Conservation (phyloP, 1,284 basidiomycete genomes). For the Pulveroboletus ridleyi region DNA sequence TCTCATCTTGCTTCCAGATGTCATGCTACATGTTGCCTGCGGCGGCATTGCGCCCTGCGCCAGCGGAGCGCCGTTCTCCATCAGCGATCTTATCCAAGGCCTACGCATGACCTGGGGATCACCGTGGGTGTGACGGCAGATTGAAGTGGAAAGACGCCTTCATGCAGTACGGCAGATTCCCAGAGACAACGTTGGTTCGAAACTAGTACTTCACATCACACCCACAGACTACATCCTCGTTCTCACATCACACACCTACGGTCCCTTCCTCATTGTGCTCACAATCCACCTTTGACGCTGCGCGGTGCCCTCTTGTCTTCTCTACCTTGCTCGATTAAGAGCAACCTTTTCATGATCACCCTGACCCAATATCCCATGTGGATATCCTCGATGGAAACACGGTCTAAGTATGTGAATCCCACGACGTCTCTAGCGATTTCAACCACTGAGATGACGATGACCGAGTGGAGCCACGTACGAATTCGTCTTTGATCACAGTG, state of each 20-base stretch:
- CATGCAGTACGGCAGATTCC: no score
- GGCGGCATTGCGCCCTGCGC: no score
- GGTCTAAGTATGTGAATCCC: slow-evolving; percentile 16
- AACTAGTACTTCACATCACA: neutral
- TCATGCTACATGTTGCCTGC: no score
- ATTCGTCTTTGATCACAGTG: slow-evolving; percentile 6
- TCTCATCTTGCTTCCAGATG: neutral
- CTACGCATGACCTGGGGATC: neutral
- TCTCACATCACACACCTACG: neutral
- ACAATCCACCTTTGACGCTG: neutral
- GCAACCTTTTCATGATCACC: neutral
- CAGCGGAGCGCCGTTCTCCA: no score
- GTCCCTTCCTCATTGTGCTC: neutral
- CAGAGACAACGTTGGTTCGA: neutral
- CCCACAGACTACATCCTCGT: no score
- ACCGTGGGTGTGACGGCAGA: neutral
- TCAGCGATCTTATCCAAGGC: no score
- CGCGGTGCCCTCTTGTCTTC: neutral
- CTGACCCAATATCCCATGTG: slow-evolving; percentile 32
- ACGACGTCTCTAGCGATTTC: slow-evolving; percentile 2
- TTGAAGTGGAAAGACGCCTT: no score
- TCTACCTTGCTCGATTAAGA: neutral
- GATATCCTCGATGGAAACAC: slow-evolving; percentile 16
- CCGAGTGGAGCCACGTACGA: slow-evolving; percentile 17
- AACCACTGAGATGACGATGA: neutral